These are phyloP conservation scores for Melampsora americana DNA, from an alignment of 1,284 basidiomycete species.

Conservation along the genomic window DNA sequence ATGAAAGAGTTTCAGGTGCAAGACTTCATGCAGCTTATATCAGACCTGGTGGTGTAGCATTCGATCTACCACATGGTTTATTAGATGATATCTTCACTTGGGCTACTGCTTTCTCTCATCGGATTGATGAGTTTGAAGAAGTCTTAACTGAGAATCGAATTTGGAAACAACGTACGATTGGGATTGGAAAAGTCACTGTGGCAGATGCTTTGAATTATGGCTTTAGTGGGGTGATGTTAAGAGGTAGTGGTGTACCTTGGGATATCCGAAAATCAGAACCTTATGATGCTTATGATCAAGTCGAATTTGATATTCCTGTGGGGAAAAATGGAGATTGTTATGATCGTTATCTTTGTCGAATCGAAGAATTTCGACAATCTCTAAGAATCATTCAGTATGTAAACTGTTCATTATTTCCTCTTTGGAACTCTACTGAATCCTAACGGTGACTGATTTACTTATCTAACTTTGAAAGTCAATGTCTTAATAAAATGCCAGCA, in stretches of 20 bases:
- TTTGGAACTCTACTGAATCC: background rate
- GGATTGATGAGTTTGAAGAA: conserved; percentile 96
- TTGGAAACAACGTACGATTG: conserved; percentile 93
- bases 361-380: conserved; percentile 96
- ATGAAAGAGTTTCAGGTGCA: conserved; percentile 96
- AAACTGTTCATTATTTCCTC: conserved; percentile 51
- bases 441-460: background rate
- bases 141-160: conserved; percentile 96
- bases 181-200: conserved; percentile 84
- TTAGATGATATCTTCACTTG: conserved; percentile 97
- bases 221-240: conserved; percentile 95
- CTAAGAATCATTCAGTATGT: conserved; percentile 82
- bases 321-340: conserved; percentile 97
- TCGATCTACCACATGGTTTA: conserved; percentile 91
- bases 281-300: conserved; percentile 96
- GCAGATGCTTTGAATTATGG: conserved; percentile 88
- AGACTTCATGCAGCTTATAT: conserved; percentile 97
- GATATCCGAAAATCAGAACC: conserved; percentile 83
- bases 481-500: conserved; percentile 93
- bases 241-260: conserved; percentile 92
- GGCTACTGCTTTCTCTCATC: conserved; percentile 82
- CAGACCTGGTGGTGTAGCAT: conserved; percentile 95
- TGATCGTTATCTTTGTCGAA: conserved; percentile 88
- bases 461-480: conserved; percentile 58
- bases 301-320: conserved; percentile 94